Conservation (phyloP, 2,329 filamentous ascomycete genomes). For the Laburnicola sp. region DNA sequence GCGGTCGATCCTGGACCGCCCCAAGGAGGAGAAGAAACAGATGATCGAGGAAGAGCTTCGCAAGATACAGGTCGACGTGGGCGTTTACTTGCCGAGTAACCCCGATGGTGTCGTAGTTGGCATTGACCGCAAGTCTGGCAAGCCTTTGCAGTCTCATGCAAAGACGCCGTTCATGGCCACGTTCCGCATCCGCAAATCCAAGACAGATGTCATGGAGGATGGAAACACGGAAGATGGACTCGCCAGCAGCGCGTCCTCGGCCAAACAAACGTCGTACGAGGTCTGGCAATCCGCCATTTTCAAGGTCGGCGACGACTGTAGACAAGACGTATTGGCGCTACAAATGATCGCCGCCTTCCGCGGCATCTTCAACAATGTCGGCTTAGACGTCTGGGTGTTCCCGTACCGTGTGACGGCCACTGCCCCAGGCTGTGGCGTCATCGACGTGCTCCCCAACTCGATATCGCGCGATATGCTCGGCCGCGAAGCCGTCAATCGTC, state of each 20-base stretch:
- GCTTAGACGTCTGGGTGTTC: conserved; percentile 94
- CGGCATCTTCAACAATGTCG: conserved; percentile 93
- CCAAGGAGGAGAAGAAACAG: conserved; percentile 96
- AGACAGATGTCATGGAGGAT: conserved; percentile 43
- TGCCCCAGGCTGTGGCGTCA: conserved; percentile 94
- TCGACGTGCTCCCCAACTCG: conserved; percentile 95
- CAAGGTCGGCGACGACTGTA: conserved; percentile 98
- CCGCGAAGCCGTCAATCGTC: conserved; percentile 93
- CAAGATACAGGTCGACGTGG: conserved; percentile 95
- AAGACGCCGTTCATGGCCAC: conserved; percentile 99
- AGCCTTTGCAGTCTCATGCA: conserved; percentile 94
- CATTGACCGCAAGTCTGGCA: conserved; percentile 96
- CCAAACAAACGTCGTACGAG: conserved; percentile 68
- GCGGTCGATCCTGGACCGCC: conserved; percentile 86
- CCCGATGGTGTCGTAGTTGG: conserved; percentile 96
- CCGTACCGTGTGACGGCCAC: conserved; percentile 97
- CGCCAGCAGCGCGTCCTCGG: conserved; percentile 32
- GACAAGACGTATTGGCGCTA: conserved; percentile 92
- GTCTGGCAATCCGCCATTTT: conserved; percentile 99
- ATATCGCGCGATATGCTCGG: conserved; percentile 99
- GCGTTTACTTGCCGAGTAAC: conserved; percentile 95
- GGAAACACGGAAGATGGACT: conserved; percentile 38
- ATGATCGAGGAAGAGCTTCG: conserved; percentile 99
- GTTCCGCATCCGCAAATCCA: conserved; percentile 89
- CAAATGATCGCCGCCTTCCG: conserved; percentile 98